Percentiles rank a stretch among this genome's conserved stretches.
Evolutionary conservation across 495 filamentous ascomycete genomes (phyloP).

Genomic region (Recurvomyces mirabilis): DNA sequence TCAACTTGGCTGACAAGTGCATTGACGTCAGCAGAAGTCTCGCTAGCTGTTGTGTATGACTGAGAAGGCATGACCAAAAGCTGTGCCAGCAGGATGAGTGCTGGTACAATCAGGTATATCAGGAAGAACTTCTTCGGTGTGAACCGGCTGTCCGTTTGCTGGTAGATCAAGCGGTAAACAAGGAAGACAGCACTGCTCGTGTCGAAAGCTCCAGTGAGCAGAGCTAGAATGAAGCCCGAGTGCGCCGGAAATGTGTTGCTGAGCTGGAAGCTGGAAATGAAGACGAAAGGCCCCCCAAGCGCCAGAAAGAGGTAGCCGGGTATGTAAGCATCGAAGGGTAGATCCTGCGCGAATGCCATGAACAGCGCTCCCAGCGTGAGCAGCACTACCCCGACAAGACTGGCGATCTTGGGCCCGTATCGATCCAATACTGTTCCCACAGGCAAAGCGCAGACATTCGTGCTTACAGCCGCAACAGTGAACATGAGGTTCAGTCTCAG

Average conservation of each 20-base stretch:
- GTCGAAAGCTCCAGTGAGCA: slow-evolving; percentile 84
- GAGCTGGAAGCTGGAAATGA: slow-evolving; percentile 86
- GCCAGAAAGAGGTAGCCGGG: slow-evolving; percentile 72
- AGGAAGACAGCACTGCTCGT: slow-evolving; percentile 81
- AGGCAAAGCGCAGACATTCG: slow-evolving; percentile 71
- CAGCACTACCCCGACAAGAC: slow-evolving; percentile 58
- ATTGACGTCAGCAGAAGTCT: slow-evolving; percentile 30
- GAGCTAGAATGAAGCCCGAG: slow-evolving; percentile 73
- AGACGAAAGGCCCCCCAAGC: slow-evolving; percentile 78
- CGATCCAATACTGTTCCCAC: slow-evolving; percentile 77
- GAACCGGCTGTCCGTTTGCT: slow-evolving; percentile 48
- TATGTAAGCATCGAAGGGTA: slow-evolving; percentile 63
- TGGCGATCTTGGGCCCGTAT: slow-evolving; percentile 67
- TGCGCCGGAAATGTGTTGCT: slow-evolving; percentile 81
- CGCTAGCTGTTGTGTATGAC: slow-evolving; percentile 80
- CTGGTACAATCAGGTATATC: slow-evolving; percentile 61
- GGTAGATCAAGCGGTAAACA: slow-evolving; percentile 66
- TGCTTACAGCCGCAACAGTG: slow-evolving; percentile 78
- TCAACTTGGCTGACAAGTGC: slow-evolving; percentile 36
- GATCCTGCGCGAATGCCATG: slow-evolving; percentile 56
- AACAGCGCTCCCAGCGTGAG: slow-evolving; percentile 57
- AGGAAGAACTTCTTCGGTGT: slow-evolving; percentile 64
- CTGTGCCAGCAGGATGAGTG: slow-evolving; percentile 57
- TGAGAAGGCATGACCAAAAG: slow-evolving; percentile 62
- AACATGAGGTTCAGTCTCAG: slow-evolving; percentile 89